Percentiles rank a stretch among this genome's conserved stretches.
Conservation (phyloP, 495 filamentous ascomycete species). For the Neurospora tetraspora region DNA sequence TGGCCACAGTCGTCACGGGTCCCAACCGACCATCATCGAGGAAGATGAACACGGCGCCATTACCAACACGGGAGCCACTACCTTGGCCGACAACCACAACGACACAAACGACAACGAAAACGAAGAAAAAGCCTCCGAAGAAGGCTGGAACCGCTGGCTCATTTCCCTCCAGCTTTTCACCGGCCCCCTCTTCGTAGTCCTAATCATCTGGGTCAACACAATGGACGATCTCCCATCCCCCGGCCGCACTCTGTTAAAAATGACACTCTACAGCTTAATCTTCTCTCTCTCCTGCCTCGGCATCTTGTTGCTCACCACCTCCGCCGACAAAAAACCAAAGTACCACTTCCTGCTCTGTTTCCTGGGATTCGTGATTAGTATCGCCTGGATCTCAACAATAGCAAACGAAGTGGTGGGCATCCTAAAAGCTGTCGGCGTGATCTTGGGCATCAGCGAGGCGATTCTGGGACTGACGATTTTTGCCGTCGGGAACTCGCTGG, state of each 20-base stretch:
- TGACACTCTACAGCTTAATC: slow-evolving; percentile 59
- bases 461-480: slow-evolving; percentile 94
- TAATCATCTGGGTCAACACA: slow-evolving; percentile 67
- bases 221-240: slow-evolving; percentile 38
- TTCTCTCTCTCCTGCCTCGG: slow-evolving; percentile 55
- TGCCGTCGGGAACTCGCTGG: slow-evolving; percentile 90
- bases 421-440: slow-evolving; percentile 86
- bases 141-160: slow-evolving; percentile 85
- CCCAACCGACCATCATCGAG: neutral
- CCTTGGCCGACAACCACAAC: neutral
- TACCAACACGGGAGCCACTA: neutral
- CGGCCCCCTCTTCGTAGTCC: slow-evolving; percentile 71
- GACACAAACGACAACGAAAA: neutral
- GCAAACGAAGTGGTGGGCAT: slow-evolving; percentile 94
- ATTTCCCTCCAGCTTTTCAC: slow-evolving; percentile 75
- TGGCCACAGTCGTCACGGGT: neutral
- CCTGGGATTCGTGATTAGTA: slow-evolving; percentile 81
- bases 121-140: neutral
- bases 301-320: slow-evolving; percentile 54
- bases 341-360: slow-evolving; percentile 74
- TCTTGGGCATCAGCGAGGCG: slow-evolving; percentile 88
- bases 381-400: slow-evolving; percentile 94
- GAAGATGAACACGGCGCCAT: neutral
- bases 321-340: slow-evolving; percentile 43
- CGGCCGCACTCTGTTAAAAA: slow-evolving; percentile 39